These are phyloP conservation scores for Aspergillus heteromorphus DNA, from an alignment of 495 filamentous ascomycete genomes.

Conservation along the genomic window DNA sequence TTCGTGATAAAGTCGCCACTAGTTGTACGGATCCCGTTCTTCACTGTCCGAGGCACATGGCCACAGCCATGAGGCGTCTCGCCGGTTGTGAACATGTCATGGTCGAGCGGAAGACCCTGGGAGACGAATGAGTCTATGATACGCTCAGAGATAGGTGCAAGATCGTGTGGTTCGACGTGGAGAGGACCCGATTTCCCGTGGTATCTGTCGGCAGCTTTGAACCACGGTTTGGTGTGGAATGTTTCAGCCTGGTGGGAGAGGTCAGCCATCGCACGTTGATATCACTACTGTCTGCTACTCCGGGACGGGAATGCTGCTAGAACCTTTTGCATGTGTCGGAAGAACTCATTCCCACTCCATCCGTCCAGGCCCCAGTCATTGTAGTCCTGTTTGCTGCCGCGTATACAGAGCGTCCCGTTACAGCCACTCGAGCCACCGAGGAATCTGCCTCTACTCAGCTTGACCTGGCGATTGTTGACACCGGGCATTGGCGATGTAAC, in stretches of 20 bases:
- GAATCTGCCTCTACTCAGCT: slow-evolving; percentile 54
- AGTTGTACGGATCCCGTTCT: slow-evolving; percentile 45
- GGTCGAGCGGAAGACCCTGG: slow-evolving; percentile 37
- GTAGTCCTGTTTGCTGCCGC: slow-evolving; percentile 54
- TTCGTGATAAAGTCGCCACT: slow-evolving; percentile 43
- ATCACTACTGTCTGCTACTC: background rate
- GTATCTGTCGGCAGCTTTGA: slow-evolving; percentile 27
- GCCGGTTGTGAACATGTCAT: slow-evolving; percentile 49
- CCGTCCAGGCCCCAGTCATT: slow-evolving; percentile 55
- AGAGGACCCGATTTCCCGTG: slow-evolving; percentile 44
- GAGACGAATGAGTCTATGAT: slow-evolving; percentile 44
- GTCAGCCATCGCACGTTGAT: background rate
- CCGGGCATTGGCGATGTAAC: slow-evolving; percentile 50
- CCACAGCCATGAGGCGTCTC: slow-evolving; percentile 46
- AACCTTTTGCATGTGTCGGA: slow-evolving; percentile 47
- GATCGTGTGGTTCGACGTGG: slow-evolving; percentile 43
- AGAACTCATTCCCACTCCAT: slow-evolving; percentile 52
- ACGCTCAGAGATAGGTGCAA: slow-evolving; percentile 43
- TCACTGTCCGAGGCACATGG: slow-evolving; percentile 44
- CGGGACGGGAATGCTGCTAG: background rate
- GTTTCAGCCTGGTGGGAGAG: slow-evolving; percentile 33
- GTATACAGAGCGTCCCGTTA: slow-evolving; percentile 60
- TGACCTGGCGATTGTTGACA: slow-evolving; percentile 49
- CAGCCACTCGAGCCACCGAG: slow-evolving; percentile 55
- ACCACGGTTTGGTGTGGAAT: slow-evolving; percentile 43